Percentiles rank a stretch among this genome's conserved stretches.
Evolutionary conservation across 352 stramenopile genomes (phyloP).

Genomic region (Phytophthora multivora): DNA sequence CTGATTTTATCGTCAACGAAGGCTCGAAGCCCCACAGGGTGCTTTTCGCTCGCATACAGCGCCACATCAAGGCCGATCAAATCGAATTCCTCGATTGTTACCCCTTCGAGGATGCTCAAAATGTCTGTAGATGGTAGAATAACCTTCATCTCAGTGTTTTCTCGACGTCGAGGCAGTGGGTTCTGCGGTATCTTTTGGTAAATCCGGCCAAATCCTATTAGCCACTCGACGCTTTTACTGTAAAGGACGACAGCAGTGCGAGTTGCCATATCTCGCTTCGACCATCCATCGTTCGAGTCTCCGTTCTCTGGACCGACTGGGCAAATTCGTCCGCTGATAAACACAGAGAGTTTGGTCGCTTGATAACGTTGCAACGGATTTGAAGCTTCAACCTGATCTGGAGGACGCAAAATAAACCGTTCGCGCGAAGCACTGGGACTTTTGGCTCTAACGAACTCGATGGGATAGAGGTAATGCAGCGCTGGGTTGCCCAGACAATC

Average conservation of each 20-base stretch:
- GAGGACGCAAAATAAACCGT: constrained; percentile 10
- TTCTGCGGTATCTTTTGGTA: constrained; percentile 45
- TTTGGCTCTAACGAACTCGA: constrained; percentile 34
- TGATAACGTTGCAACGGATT: constrained; percentile 36
- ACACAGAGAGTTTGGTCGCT: constrained; percentile 43
- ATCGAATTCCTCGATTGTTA: constrained; percentile 62
- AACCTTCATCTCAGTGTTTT: neutral
- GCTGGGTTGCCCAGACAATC: constrained; percentile 19
- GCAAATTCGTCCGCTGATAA: constrained; percentile 50
- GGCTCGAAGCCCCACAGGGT: constrained; percentile 60
- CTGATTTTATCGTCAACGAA: constrained; percentile 71
- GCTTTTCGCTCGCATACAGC: constrained; percentile 75
- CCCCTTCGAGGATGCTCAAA: constrained; percentile 39
- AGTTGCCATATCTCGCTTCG: constrained; percentile 60
- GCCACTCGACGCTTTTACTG: constrained; percentile 75
- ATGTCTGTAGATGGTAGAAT: constrained; percentile 14
- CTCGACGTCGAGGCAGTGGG: constrained; percentile 29
- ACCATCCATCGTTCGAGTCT: constrained; percentile 28
- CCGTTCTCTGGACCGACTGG: constrained; percentile 22
- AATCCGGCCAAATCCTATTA: constrained; percentile 61
- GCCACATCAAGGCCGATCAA: constrained; percentile 71
- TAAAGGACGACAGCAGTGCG: constrained; percentile 73
- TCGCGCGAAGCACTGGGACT: constrained; percentile 12
- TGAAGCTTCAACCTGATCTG: neutral
- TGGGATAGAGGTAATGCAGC: constrained; percentile 58